phyloP scores from a whole-genome alignment of 2,329 filamentous ascomycete genomes.

The Celoporthe dispersa region DNA sequence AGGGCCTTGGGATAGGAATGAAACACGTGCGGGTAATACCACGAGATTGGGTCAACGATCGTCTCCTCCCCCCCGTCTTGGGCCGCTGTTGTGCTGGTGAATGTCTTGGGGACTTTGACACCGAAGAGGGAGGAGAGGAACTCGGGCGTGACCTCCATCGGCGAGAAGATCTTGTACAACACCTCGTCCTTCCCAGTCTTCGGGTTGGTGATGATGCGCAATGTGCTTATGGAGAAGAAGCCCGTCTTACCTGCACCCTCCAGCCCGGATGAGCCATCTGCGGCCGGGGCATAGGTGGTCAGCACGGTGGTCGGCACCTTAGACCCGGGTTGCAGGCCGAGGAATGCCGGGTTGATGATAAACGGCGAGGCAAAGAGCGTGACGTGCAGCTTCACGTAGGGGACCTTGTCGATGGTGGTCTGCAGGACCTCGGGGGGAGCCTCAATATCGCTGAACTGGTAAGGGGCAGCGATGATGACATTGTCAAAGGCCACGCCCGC shows the following conservation, averaged over 20 bases:
- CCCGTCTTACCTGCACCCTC: slow-evolving; percentile 71
- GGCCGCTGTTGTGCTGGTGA: slow-evolving; percentile 27
- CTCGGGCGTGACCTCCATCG: slow-evolving; percentile 53
- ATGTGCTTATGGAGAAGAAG: slow-evolving; percentile 85
- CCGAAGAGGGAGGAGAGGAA: slow-evolving; percentile 60
- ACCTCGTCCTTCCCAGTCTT: slow-evolving; percentile 57
- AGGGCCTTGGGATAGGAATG: slow-evolving; percentile 82
- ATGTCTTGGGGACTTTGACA: slow-evolving; percentile 47
- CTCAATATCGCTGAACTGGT: slow-evolving; percentile 76
- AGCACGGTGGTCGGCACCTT: slow-evolving; percentile 75
- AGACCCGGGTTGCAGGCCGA: slow-evolving; percentile 64
- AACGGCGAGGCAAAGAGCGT: slow-evolving; percentile 84
- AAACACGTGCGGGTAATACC: slow-evolving; percentile 80
- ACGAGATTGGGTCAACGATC: slow-evolving; percentile 62
- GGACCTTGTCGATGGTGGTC: slow-evolving; percentile 73
- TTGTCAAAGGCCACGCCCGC: slow-evolving; percentile 68
- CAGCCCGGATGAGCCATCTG: slow-evolving; percentile 53
- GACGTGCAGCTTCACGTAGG: slow-evolving; percentile 85
- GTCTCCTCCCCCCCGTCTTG: slow-evolving; percentile 36
- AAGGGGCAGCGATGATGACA: slow-evolving; percentile 81
- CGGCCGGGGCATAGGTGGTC: slow-evolving; percentile 73
- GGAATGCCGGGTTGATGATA: slow-evolving; percentile 72
- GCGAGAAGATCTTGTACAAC: slow-evolving; percentile 70
- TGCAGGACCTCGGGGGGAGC: slow-evolving; percentile 70
- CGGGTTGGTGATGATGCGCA: slow-evolving; percentile 68